Base-by-base conservation (phyloP, 78 protist genomes). In the Dictyostelium intermedium region DNA sequence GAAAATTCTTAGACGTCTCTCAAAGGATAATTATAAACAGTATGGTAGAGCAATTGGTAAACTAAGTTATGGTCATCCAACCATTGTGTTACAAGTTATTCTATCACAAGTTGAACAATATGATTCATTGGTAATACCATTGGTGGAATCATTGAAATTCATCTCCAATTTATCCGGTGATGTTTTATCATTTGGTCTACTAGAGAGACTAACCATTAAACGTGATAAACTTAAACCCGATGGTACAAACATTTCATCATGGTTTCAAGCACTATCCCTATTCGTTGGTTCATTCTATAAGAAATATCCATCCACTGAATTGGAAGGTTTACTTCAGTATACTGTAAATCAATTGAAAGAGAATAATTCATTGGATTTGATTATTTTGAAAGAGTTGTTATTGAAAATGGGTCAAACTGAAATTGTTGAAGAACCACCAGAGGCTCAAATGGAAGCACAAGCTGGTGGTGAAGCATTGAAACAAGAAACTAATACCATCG, bases 391-490 rank as follows among this genome's bases (percentile, higher is more conserved):
- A 27, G 96, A 92, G 35, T 50, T 92, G 50, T 34, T 92, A 2
- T 34, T 89, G 1, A 92, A 84, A 77, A 92, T 92, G 96, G 91
- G 85, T 47, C 91, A 83, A 27, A 45, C 85, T 23, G 96, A 92
- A 37, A 30, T 92, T 27, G 66, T 92, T 25, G 96, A 92, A 47
- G 96, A 92, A 27, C 91, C 81, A n/a, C 85, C 91, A 0, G 87
- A 79, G 13, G 70, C 61, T n/a, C 91, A 86, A 60, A 32, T 79
- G 63, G 93, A 85, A 32, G 96, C 96, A 39, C 95, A 87, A 30
- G 97, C 96, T 10, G 97, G 97, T 66, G 97, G 97, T 60, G 96
- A 96, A 41, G 61, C 86, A 9, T 85, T 96, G 9, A 85, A 73
- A 32, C 25, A 77, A 7, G 96, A 87, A 76, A 56, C 82, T 0